Base-by-base conservation (phyloP, 2,329 filamentous ascomycete species). In the Colletotrichum sublineola region DNA sequence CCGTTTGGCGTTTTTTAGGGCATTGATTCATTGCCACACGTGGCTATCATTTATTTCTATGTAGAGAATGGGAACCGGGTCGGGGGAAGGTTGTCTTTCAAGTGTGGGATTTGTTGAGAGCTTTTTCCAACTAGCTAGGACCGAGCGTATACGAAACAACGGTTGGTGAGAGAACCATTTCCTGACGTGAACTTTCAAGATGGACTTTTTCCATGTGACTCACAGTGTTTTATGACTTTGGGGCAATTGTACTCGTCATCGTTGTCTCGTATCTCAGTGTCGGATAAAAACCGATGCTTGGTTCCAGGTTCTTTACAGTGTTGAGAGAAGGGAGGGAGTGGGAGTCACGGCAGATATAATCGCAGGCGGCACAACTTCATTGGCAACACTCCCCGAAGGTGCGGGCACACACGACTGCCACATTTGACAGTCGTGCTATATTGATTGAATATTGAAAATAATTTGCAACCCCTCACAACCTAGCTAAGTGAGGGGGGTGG, bases 1-100 rank as follows among this genome's bases (percentile, higher is more conserved):
- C 57, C 63, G 24, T 48, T 31, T 60, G 69, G 69, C 66, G 69
- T 72, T 72, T 69, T 55, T 46, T 9, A 46, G 29, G 42, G 50
- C 24, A 62, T 52, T n/a, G 64, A 20, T 44, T n/a, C 57, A 68
- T 56, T 33, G 33, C 15, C 52, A 14, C 18, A 38, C 48, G 24
- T 44, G 40, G 33, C 38, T 18, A 46, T 52, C 58, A 58, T 63
- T 58, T 63, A 58, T 63, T 58, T 63, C 36, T 29, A 20, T 33
- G 29, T n/a, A 48, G 40, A 20, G 38, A 15, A 15, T n/a, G 20
- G 24, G 42, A 40, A 29, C 24, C 11, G 36, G 33, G 24, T 40
- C 24, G 24, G 24, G 44, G 36, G n/a, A 31, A 11, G 40, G 57
- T 44, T 52, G 68, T 68, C 61, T 58, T 42, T 52, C 36, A 7